A percentile compares a stretch with the other conserved stretches of the same genome.
Evolutionary conservation across 2,329 filamentous ascomycete species (phyloP).

Genomic region (Ophioceras dolichostomum): DNA sequence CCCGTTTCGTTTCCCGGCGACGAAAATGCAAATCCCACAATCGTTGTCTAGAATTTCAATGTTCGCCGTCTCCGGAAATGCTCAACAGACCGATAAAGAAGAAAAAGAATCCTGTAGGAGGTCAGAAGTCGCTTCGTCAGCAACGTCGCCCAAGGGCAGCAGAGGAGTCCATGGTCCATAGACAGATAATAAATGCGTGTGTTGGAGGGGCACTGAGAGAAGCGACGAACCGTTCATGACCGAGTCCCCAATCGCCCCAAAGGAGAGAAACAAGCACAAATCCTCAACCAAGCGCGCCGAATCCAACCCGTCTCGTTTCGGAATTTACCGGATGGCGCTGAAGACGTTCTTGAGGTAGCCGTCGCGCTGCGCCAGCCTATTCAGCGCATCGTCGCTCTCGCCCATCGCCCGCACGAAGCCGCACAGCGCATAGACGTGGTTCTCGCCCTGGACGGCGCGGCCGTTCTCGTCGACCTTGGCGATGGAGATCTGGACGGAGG

Average conservation of each 20-base stretch:
- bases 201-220: no score
- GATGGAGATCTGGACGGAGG: constrained; percentile 91
- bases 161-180: no score
- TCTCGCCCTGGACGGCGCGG: constrained; percentile 84
- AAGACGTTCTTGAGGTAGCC: constrained; percentile 96
- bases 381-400: constrained; percentile 93
- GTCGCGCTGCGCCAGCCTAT: constrained; percentile 91
- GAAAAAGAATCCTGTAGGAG: constrained; percentile 2
- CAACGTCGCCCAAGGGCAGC: no score
- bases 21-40: constrained; percentile 5
- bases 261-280: no score
- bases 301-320: constrained; percentile 13
- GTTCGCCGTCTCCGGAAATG: constrained; percentile 4
- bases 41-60: constrained; percentile 1
- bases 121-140: no score
- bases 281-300: constrained; percentile 3
- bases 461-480: constrained; percentile 99
- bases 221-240: background rate
- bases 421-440: constrained; percentile 93
- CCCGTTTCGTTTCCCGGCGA: no score
- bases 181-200: no score
- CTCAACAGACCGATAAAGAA: constrained; percentile 4
- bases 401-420: constrained; percentile 97
- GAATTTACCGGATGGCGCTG: constrained; percentile 56
- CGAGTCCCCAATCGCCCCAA: no score